Conservation (phyloP, 208 protist species). For the Strigomonas galati region DNA sequence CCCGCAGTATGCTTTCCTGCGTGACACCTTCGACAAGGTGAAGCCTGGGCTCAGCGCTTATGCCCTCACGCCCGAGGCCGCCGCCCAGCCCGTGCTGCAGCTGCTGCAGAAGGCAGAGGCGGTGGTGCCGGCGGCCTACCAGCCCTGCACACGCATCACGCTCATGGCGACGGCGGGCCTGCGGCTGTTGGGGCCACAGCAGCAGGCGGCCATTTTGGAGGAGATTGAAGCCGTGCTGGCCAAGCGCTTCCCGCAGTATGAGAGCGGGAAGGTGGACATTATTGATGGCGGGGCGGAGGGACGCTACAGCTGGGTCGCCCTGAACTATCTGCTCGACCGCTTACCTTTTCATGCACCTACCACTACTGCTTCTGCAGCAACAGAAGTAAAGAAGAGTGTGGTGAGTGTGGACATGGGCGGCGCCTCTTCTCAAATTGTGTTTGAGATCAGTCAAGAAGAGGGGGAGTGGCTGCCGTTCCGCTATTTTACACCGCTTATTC, state of each 20-base stretch:
- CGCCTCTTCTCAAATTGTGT: conserved; percentile 74
- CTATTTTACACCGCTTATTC: conserved; percentile 18
- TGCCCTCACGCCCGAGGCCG: conserved; percentile 17
- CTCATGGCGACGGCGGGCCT: conserved; percentile 72
- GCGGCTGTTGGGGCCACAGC: conserved; percentile 31
- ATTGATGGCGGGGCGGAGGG: conserved; percentile 74
- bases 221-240: conserved; percentile 21
- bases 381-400: not conserved
- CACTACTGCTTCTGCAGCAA: not conserved
- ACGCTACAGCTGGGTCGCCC: conserved; percentile 72
- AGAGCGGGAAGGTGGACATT: conserved; percentile 33
- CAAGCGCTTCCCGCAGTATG: conserved; percentile 16
- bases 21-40: conserved; percentile 38
- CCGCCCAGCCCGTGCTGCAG: conserved; percentile 17
- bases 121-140: conserved; percentile 24
- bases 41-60: conserved; percentile 55
- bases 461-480: conserved; percentile 41
- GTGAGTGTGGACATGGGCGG: conserved; percentile 80
- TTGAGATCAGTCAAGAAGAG: conserved; percentile 27
- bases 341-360: conserved; percentile 4
- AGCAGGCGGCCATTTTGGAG: conserved; percentile 29
- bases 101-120: conserved; percentile 32
- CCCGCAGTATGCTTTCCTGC: conserved; percentile 17
- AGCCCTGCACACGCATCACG: conserved; percentile 34
- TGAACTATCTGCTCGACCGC: conserved; percentile 70